These are phyloP conservation scores for Magnusiomyces sp. DNA, from an alignment of 1,139 yeast genomes.

Conservation along the genomic window DNA sequence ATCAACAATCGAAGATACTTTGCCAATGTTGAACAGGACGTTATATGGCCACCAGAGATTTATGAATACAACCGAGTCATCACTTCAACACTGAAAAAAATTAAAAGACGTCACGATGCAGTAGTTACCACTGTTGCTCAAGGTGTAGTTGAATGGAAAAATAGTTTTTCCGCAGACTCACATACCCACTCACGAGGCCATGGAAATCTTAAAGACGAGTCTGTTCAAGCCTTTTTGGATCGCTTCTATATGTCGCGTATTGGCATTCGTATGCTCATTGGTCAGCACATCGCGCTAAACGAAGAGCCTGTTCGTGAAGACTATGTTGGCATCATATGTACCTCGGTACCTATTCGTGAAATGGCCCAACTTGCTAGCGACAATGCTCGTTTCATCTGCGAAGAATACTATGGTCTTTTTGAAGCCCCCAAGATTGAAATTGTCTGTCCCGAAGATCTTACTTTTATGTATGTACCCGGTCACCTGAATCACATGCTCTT, in stretches of 20 bases:
- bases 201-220: constrained; percentile 33
- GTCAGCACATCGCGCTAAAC: constrained; percentile 76
- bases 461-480: constrained; percentile 84
- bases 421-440: constrained; percentile 77
- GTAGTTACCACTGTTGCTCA: constrained; percentile 91
- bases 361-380: constrained; percentile 80
- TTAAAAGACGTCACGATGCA: constrained; percentile 82
- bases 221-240: constrained; percentile 72
- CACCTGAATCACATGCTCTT: constrained; percentile 83
- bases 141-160: constrained; percentile 87
- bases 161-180: constrained; percentile 31
- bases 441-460: constrained; percentile 60
- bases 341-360: constrained; percentile 69
- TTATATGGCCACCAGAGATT: constrained; percentile 68
- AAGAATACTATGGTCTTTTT: constrained; percentile 74
- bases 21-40: constrained; percentile 46
- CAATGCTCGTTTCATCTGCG: constrained; percentile 79
- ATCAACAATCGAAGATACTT: constrained; percentile 42
- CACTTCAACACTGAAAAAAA: constrained; percentile 56
- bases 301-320: constrained; percentile 48
- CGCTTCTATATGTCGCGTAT: constrained; percentile 80
- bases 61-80: constrained; percentile 62
- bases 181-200: neutral
- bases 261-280: constrained; percentile 83
- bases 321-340: constrained; percentile 80